Evolutionary conservation across 1,284 basidiomycete species (phyloP).

Genomic region (Ustilago shanxiensis): DNA sequence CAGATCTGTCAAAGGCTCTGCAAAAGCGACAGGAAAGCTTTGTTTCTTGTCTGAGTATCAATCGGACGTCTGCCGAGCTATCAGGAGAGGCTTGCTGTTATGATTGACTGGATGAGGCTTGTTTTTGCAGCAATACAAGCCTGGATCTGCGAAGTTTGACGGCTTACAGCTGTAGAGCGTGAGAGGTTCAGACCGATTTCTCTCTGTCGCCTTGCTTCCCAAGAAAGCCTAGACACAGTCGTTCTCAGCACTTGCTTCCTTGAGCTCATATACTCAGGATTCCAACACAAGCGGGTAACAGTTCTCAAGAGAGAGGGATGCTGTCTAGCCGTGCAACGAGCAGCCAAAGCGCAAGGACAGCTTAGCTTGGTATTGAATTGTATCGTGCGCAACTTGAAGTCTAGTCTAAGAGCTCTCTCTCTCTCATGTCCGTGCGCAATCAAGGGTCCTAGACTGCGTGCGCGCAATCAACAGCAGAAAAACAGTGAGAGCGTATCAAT

Average conservation of each 20-base stretch:
- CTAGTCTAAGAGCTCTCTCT: background rate
- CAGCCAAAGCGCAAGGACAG: background rate
- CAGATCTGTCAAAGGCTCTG: too few relatives aligned
- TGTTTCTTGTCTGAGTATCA: conserved; percentile 6
- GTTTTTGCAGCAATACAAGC: too few relatives aligned
- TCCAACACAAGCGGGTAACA: background rate
- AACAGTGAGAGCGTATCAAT: background rate
- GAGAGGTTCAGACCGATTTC: too few relatives aligned
- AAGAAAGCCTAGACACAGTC: too few relatives aligned
- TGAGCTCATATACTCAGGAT: too few relatives aligned
- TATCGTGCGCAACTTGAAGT: conserved; percentile 31
- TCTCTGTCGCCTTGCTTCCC: too few relatives aligned
- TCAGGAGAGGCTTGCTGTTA: too few relatives aligned
- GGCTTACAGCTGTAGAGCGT: too few relatives aligned
- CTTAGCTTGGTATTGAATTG: background rate
- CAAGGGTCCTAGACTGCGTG: background rate
- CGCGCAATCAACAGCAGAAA: background rate
- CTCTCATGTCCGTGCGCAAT: conserved; percentile 12
- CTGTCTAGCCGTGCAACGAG: background rate
- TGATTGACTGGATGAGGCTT: too few relatives aligned
- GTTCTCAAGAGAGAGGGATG: too few relatives aligned
- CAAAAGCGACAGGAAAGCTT: background rate
- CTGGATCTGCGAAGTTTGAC: too few relatives aligned
- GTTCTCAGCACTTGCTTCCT: too few relatives aligned
- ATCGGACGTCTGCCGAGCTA: background rate